Evolutionary conservation across 306 rosid species (phyloP).

Genomic region (Cicer yamashitae): DNA sequence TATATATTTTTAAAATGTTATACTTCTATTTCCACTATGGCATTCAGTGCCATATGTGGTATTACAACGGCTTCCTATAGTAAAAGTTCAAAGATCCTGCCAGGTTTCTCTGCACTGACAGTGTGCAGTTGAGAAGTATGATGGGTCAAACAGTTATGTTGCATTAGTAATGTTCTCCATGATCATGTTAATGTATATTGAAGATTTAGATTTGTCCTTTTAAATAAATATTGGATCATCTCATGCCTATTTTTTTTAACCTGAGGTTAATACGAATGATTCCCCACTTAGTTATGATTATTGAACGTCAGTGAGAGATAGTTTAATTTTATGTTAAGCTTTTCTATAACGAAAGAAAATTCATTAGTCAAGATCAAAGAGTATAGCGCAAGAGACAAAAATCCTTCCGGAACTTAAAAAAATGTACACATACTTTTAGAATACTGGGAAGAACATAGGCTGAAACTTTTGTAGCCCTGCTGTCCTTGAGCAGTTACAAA

Average conservation of each 20-base stretch:
- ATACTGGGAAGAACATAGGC: neutral
- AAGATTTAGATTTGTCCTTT: constrained; percentile 2
- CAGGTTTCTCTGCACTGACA: constrained; percentile 99
- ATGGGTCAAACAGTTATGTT: constrained; percentile 74
- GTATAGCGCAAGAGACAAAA: neutral
- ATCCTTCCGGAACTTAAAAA: neutral
- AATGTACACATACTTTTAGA: neutral
- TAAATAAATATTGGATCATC: constrained; percentile 2
- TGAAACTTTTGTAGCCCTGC: neutral
- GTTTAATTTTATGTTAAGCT: neutral
- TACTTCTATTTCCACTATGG: constrained; percentile 61
- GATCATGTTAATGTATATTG: constrained; percentile 8
- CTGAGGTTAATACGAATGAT: neutral
- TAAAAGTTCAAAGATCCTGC: constrained; percentile 70
- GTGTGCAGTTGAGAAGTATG: constrained; percentile 99
- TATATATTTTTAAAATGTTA: constrained; percentile 38
- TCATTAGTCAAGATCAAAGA: neutral
- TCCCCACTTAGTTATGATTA: neutral
- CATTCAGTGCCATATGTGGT: constrained; percentile 75
- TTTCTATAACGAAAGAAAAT: neutral
- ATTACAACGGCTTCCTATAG: constrained; percentile 77
- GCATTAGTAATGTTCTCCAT: constrained; percentile 20
- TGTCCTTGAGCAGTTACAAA: neutral
- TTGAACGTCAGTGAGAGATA: neutral
- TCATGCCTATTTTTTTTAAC: neutral